Evolutionary conservation across 164 flowering plant species (phyloP).

Genomic region (Houttuynia cordata): DNA sequence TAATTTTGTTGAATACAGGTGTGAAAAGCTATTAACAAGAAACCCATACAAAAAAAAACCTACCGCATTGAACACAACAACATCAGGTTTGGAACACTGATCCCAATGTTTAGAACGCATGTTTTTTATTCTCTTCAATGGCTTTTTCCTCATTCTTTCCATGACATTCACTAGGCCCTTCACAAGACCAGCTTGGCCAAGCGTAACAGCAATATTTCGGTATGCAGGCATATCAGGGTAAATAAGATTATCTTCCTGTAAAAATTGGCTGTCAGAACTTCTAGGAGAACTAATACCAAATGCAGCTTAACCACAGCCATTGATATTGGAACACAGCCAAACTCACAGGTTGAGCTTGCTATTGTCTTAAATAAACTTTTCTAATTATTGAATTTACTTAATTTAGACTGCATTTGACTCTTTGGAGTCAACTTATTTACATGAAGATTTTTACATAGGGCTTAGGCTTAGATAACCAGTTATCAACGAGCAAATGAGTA

Average conservation of each 20-base stretch:
- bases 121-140: constrained; percentile 37
- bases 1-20: neutral
- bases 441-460: too few species aligned
- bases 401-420: too few species aligned
- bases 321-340: neutral
- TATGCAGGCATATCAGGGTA: constrained; percentile 96
- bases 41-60: constrained; percentile 12
- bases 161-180: constrained; percentile 55
- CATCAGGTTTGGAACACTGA: constrained; percentile 79
- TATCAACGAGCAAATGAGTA: neutral
- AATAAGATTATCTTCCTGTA: constrained; percentile 59
- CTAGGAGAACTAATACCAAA: too few species aligned
- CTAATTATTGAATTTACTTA: too few species aligned
- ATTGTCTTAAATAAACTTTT: too few species aligned
- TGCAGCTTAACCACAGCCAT: too few species aligned
- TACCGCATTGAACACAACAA: constrained; percentile 91
- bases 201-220: constrained; percentile 70
- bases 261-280: neutral
- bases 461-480: too few species aligned
- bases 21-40: neutral
- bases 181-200: constrained; percentile 89
- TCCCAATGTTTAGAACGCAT: constrained; percentile 59
- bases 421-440: too few species aligned
- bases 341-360: neutral
- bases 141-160: constrained; percentile 69